phyloP scores from a whole-genome alignment of 371 early-diverging fungal genomes.

The Mortierella sp. region DNA sequence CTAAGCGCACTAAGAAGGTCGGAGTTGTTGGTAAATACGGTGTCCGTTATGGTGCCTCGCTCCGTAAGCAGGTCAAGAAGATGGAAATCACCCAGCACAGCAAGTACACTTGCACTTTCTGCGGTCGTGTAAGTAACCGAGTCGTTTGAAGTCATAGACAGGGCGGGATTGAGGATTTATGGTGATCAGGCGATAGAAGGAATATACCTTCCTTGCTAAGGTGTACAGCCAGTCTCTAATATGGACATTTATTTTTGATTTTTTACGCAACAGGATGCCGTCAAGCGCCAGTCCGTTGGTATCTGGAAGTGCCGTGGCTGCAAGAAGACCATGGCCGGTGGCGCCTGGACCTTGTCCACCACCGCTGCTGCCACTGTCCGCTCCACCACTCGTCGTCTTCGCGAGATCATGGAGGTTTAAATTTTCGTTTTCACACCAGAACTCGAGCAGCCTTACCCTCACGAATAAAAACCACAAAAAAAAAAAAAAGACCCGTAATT shows the following conservation, averaged over 20 bases:
- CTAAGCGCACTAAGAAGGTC: conserved; percentile 99
- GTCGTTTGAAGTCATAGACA: background rate
- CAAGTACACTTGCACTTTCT: conserved; percentile 99
- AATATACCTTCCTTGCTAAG: background rate
- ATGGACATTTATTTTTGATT: background rate
- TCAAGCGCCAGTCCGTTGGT: conserved; percentile 98
- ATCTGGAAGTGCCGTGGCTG: conserved; percentile 99
- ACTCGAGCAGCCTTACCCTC: conserved; percentile 45
- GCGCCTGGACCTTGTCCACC: conserved; percentile 98
- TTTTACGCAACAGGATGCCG: conserved; percentile 78
- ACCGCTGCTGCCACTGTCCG: conserved; percentile 94
- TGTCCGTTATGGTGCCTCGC: conserved; percentile 99
- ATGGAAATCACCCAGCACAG: conserved; percentile 99
- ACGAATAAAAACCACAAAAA: conserved; percentile 43
- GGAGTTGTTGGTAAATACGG: conserved; percentile 99
- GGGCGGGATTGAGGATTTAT: background rate
- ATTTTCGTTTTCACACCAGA: conserved; percentile 35
- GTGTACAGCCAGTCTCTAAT: background rate
- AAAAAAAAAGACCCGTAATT: conserved; percentile 4
- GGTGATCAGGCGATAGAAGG: background rate
- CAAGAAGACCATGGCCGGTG: conserved; percentile 98
- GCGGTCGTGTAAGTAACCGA: conserved; percentile 88
- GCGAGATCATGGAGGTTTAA: conserved; percentile 95
- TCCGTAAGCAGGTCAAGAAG: conserved; percentile 99
- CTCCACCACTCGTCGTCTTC: conserved; percentile 97